Conservation (phyloP, 257 asterid genomes). For the Fraxinus americana region DNA sequence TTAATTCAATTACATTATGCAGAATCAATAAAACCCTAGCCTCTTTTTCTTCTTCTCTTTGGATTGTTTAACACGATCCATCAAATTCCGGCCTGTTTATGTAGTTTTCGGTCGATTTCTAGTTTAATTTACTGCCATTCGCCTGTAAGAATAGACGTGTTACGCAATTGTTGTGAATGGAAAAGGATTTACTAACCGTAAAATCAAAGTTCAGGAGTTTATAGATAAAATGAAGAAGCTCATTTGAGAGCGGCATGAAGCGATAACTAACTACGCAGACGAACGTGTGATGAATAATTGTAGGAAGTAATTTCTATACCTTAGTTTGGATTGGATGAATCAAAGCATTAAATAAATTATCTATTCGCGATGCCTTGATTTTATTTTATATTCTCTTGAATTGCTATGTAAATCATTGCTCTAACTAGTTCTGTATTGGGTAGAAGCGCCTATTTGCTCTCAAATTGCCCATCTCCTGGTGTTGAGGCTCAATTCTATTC, state of each 20-base stretch:
- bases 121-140: neutral
- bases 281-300: neutral
- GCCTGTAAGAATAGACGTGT: neutral
- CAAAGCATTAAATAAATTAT: conserved; percentile 8
- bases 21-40: no score
- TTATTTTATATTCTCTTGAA: conserved; percentile 32
- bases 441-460: conserved; percentile 30
- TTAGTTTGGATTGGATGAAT: conserved; percentile 17
- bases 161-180: neutral
- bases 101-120: neutral
- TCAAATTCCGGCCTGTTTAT: conserved; percentile 10
- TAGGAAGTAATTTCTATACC: conserved; percentile 15
- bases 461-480: conserved; percentile 13
- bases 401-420: conserved; percentile 32
- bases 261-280: neutral
- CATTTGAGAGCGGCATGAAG: neutral
- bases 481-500: conserved; percentile 11
- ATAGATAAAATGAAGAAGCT: neutral
- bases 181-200: neutral
- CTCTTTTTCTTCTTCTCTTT: no score
- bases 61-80: no score
- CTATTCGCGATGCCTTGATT: conserved; percentile 22
- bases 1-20: no score
- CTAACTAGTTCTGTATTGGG: conserved; percentile 31
- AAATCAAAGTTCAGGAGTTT: neutral